Conservation (phyloP, 768 basidiomycete genomes). For the Podaxis sp. region DNA sequence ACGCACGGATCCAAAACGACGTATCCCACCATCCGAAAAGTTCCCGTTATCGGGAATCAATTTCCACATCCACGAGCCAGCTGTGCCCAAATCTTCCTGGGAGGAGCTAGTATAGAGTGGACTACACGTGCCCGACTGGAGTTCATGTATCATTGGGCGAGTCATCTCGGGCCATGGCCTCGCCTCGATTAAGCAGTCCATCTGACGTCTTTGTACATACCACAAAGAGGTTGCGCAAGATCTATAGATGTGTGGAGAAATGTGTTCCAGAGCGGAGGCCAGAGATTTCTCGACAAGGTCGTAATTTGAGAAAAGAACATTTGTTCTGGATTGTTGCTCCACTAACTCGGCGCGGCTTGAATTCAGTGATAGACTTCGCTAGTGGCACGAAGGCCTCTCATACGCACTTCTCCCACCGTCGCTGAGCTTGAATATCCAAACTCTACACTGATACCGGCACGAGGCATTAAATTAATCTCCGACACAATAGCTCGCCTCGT, state of each 20-base stretch:
- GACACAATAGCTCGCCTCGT: neutral
- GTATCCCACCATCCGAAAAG: neutral
- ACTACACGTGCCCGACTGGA: slow-evolving; percentile 1
- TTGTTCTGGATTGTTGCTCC: neutral
- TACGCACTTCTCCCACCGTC: slow-evolving; percentile 5
- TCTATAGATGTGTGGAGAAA: neutral
- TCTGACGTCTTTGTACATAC: slow-evolving; percentile 6
- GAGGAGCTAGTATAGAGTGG: neutral
- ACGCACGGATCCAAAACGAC: neutral
- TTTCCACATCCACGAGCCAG: slow-evolving; percentile 10
- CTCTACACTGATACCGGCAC: neutral
- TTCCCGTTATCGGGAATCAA: slow-evolving; percentile 3
- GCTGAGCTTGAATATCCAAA: neutral
- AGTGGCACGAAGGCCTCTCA: neutral
- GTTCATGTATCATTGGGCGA: neutral
- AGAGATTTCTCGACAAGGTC: neutral
- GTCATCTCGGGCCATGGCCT: slow-evolving; percentile 4
- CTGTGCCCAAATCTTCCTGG: neutral
- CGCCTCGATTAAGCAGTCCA: slow-evolving; percentile 6
- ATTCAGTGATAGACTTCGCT: neutral
- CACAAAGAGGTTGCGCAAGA: neutral
- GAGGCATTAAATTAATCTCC: slow-evolving; percentile 12
- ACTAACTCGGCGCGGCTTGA: neutral
- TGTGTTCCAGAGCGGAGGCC: neutral
- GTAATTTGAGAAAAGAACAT: neutral